phyloP scores from a whole-genome alignment of 805 yeast species.

The Candida wancherniae region DNA sequence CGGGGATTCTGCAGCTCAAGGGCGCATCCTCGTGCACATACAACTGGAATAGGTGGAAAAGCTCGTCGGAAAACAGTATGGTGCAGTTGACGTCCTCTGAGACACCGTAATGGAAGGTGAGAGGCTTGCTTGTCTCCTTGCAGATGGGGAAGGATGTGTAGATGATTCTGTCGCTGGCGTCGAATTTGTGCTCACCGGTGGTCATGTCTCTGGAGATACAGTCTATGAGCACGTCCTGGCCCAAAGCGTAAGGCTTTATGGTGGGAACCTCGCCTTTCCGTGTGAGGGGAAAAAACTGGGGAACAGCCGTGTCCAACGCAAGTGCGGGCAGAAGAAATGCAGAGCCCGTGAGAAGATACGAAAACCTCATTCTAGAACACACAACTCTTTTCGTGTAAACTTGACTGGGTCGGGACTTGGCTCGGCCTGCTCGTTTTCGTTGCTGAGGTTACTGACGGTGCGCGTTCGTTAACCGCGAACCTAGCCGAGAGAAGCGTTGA shows the following conservation, averaged over 20 bases:
- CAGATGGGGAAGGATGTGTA: constrained; percentile 59
- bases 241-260: constrained; percentile 31
- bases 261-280: constrained; percentile 36
- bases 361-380: no score
- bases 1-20: constrained; percentile 60
- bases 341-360: not conserved
- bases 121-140: constrained; percentile 58
- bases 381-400: no score
- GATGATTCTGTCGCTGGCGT: constrained; percentile 52
- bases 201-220: constrained; percentile 69
- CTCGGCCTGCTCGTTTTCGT: no score
- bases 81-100: constrained; percentile 57
- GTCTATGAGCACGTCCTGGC: constrained; percentile 45
- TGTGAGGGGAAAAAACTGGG: constrained; percentile 35
- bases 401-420: no score
- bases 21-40: constrained; percentile 78
- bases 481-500: no score
- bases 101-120: constrained; percentile 49
- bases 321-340: constrained; percentile 3
- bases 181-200: constrained; percentile 71
- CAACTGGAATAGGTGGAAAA: constrained; percentile 64
- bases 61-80: constrained; percentile 54
- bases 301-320: constrained; percentile 1
- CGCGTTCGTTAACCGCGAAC: no score
- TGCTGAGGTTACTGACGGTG: no score